Evolutionary conservation across 1,284 basidiomycete genomes (phyloP), one percentile per base, ranked within the genome.

Genomic region (Leccinum fallax): DNA sequence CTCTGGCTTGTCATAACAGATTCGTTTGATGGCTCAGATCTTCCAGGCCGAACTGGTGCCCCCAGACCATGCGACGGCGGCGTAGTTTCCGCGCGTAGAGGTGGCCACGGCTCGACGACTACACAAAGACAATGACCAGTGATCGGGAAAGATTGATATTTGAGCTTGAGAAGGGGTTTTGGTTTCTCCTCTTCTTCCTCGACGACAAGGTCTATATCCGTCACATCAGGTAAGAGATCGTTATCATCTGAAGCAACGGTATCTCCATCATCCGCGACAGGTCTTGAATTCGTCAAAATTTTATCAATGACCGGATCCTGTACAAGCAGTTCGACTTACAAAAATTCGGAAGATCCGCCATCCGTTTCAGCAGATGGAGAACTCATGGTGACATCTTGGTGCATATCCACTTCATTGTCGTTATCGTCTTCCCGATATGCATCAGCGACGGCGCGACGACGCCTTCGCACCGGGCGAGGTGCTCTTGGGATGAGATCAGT

Each of bases 81-180:
- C 54, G 76, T 77, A 4, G 80, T 69, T 38, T 69, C 70, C 4
- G 76, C 67, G 36, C 79, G 81, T 53, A 86, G 70, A 16, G 82
- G 76, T 5, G 89, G 88, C 80, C 87, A 91, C 16, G 90, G 91
- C 71, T 93, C 90, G 19, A 92, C 85, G 28, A 93, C 87, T 28
- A 93, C 81, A 68, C 89, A 92, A 24, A 93, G 80, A 71, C 88
- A 92, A 57, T 84, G 83, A 0, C 85, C 87, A 60, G 83, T 82
- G 60, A 91, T 86, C 57, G 76, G 80, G 72, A 91, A 91, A 13
- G 87, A 86, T 66, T 84, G 81, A 65, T 89, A 92, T 60, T 75
- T 81, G 24, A 93, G 80, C 59, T 83, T 81, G 52, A 93, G 77
- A 24, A 82, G 68, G 2, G 88, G 87, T 69, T 93, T 93, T 10